Evolutionary conservation across 345 rosid genomes (phyloP).

Genomic region (Odontarrhena argentea): DNA sequence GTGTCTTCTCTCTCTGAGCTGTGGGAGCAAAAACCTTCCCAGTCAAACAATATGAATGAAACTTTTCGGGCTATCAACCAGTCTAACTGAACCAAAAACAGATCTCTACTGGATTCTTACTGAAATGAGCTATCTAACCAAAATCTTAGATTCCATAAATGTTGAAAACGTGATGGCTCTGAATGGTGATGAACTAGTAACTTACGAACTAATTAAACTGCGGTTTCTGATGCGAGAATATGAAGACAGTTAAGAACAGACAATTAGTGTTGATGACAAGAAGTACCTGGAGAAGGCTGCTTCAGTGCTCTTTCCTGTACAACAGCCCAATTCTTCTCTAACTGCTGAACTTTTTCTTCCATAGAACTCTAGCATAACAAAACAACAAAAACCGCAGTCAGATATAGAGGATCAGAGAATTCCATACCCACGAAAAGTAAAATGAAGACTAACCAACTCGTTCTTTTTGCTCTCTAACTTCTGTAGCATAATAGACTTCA

Average conservation of each 20-base stretch:
- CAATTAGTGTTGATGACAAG: constrained; percentile 7
- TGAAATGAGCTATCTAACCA: constrained; percentile 13
- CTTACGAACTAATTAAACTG: constrained; percentile 2
- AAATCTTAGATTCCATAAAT: neutral
- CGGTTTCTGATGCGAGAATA: neutral
- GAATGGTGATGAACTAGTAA: constrained; percentile 10
- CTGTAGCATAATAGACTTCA: constrained; percentile 48
- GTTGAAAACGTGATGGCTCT: constrained; percentile 20
- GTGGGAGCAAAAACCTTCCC: constrained; percentile 32
- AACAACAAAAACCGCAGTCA: constrained; percentile 6
- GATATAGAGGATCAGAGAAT: constrained; percentile 27
- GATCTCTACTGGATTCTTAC: neutral
- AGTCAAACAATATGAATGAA: constrained; percentile 14
- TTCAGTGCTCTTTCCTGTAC: constrained; percentile 69
- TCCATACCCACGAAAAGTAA: constrained; percentile 12
- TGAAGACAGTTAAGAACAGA: constrained; percentile 2
- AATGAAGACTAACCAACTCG: constrained; percentile 57
- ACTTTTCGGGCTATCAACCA: constrained; percentile 18
- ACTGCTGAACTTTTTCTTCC: constrained; percentile 67
- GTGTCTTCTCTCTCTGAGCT: constrained; percentile 90
- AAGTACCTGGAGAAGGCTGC: constrained; percentile 84
- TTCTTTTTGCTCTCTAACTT: constrained; percentile 76
- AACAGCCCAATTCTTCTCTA: constrained; percentile 72
- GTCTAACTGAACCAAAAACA: neutral
- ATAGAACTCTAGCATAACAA: constrained; percentile 52